Evolutionary conservation across 2,329 filamentous ascomycete genomes (phyloP).

Genomic region (Aspergillus clavatus): DNA sequence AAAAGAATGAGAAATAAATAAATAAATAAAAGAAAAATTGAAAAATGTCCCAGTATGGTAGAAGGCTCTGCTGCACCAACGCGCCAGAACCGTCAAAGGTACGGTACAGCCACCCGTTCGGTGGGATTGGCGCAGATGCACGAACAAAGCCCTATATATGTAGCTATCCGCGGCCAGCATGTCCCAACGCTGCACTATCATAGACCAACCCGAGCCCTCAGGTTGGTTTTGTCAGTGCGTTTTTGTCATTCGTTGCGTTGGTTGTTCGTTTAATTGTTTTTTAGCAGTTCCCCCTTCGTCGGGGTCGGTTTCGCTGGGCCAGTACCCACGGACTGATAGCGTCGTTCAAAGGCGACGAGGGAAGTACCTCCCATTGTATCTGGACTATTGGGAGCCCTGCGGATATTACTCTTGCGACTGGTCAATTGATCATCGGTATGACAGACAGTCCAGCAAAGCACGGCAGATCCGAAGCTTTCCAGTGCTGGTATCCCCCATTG

Average conservation of each 20-base stretch:
- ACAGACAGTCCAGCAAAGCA: not conserved
- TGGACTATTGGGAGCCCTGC: not conserved
- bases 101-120: not conserved
- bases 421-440: slow-evolving; percentile 12
- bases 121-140: not conserved
- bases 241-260: not conserved
- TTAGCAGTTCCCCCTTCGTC: no score
- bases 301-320: not conserved
- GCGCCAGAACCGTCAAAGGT: no score
- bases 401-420: slow-evolving; percentile 7
- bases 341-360: not conserved
- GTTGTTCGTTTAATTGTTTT: no score
- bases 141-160: not conserved
- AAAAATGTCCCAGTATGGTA: no score
- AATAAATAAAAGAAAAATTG: not conserved
- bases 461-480: slow-evolving; percentile 4
- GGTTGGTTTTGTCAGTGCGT: not conserved
- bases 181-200: not conserved
- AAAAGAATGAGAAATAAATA: not conserved
- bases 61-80: no score
- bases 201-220: no score
- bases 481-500: slow-evolving; percentile 9
- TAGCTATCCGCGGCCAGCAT: not conserved
- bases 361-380: not conserved
- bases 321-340: not conserved